These are phyloP conservation scores for Ampelomyces quisqualis DNA, from an alignment of 2,329 filamentous ascomycete genomes.

Conservation along the genomic window DNA sequence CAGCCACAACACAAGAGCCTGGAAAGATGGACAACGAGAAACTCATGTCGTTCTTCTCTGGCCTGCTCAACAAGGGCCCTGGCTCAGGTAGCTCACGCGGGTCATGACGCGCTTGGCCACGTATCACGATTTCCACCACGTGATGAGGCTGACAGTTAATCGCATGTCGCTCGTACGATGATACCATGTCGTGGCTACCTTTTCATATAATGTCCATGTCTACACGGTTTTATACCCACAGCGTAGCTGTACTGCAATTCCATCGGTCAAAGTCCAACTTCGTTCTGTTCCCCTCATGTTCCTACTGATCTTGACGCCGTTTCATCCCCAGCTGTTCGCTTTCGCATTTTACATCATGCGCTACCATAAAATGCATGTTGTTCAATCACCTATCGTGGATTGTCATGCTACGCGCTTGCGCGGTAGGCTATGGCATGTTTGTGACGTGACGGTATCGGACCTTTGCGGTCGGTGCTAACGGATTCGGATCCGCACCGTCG, in stretches of 20 bases:
- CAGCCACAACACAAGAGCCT: constrained; percentile 28
- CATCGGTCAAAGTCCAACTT: not conserved
- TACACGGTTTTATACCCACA: constrained; percentile 13
- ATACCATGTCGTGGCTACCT: not conserved
- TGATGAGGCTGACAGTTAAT: too few species aligned
- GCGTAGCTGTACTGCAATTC: constrained; percentile 8
- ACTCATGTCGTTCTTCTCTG: constrained; percentile 44
- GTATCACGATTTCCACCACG: not conserved
- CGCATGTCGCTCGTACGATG: not conserved
- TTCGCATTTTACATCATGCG: too few species aligned
- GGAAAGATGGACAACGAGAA: constrained; percentile 44
- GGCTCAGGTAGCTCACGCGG: constrained; percentile 32
- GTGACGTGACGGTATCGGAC: too few species aligned
- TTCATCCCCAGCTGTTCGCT: not conserved
- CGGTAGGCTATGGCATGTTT: too few species aligned
- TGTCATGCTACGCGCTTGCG: too few species aligned
- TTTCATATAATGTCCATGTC: constrained; percentile 1
- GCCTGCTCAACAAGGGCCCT: constrained; percentile 39
- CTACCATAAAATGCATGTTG: too few species aligned
- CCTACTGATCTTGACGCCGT: not conserved
- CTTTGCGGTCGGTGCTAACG: too few species aligned
- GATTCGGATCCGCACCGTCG: constrained; percentile 4
- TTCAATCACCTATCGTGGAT: too few species aligned
- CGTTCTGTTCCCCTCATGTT: not conserved
- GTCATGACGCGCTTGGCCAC: constrained; percentile 4